phyloP scores from a whole-genome alignment of 306 rosid species.

The Dalbergia cochinchinensis region DNA sequence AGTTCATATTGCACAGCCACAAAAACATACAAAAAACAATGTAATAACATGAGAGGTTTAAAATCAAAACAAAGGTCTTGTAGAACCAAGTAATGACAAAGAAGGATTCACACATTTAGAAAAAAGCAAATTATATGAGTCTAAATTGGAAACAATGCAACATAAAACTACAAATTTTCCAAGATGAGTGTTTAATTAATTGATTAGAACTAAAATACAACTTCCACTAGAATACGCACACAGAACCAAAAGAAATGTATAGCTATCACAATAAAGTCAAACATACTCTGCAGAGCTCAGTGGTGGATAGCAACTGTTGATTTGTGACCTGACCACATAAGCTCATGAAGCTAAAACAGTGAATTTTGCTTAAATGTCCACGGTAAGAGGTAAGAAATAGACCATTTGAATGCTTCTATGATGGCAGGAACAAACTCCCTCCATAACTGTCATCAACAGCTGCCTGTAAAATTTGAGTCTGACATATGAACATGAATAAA shows the following conservation, averaged over 20 bases:
- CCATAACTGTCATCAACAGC: slow-evolving; percentile 81
- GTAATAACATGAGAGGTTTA: slow-evolving; percentile 3
- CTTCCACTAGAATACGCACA: slow-evolving; percentile 36
- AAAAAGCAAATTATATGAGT: neutral
- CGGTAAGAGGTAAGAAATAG: slow-evolving; percentile 22
- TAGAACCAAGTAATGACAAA: slow-evolving; percentile 23
- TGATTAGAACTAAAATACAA: slow-evolving; percentile 25
- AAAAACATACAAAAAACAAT: neutral
- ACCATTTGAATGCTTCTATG: slow-evolving; percentile 42
- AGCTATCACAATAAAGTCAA: slow-evolving; percentile 23
- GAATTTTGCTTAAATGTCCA: slow-evolving; percentile 29
- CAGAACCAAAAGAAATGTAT: slow-evolving; percentile 10
- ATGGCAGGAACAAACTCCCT: slow-evolving; percentile 69
- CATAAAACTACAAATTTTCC: slow-evolving; percentile 28
- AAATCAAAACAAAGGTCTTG: slow-evolving; percentile 2
- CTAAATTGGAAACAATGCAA: slow-evolving; percentile 16
- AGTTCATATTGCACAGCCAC: slow-evolving; percentile 17
- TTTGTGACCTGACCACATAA: slow-evolving; percentile 16
- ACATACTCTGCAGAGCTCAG: slow-evolving; percentile 42
- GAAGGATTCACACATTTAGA: slow-evolving; percentile 35
- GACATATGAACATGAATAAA: slow-evolving; percentile 10
- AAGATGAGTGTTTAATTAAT: slow-evolving; percentile 23
- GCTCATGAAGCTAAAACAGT: slow-evolving; percentile 28
- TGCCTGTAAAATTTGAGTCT: slow-evolving; percentile 56
- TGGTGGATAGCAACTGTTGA: slow-evolving; percentile 30